Conservation (phyloP, 2,329 filamentous ascomycete genomes). For the Phialophora verrucosa region DNA sequence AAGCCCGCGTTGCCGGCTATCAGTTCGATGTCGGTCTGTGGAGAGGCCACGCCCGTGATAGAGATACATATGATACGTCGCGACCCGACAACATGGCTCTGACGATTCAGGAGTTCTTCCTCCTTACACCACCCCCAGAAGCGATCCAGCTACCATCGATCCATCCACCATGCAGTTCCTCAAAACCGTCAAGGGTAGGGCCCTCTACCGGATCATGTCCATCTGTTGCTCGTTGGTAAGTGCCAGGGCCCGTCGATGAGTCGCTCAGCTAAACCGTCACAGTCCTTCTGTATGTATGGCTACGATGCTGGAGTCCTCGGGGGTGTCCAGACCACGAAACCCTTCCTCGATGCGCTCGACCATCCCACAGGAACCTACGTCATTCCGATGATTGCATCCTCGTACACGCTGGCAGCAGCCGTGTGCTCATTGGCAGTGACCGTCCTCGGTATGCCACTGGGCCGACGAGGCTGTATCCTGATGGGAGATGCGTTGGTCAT, state of each 20-base stretch:
- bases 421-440: slow-evolving; percentile 42
- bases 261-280: neutral
- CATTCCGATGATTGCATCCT: slow-evolving; percentile 43
- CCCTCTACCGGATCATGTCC: slow-evolving; percentile 42
- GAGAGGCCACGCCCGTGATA: slow-evolving; percentile 4
- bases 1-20: neutral
- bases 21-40: neutral
- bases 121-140: neutral
- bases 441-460: slow-evolving; percentile 39
- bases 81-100: neutral
- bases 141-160: neutral
- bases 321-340: slow-evolving; percentile 42
- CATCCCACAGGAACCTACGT: slow-evolving; percentile 33
- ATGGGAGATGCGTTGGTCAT: slow-evolving; percentile 40
- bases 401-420: slow-evolving; percentile 35
- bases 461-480: slow-evolving; percentile 42
- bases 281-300: slow-evolving; percentile 45
- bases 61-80: slow-evolving; percentile 7
- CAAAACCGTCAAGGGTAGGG: slow-evolving; percentile 38
- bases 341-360: slow-evolving; percentile 44
- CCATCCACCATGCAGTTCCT: slow-evolving; percentile 21
- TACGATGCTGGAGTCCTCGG: slow-evolving; percentile 47
- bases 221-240: slow-evolving; percentile 40
- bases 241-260: neutral
- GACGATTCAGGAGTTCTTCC: neutral